These are phyloP conservation scores for Rhytidiadelphus loreus DNA, from an alignment of 225 moss, liverwort and hornwort species.

Conservation along the genomic window DNA sequence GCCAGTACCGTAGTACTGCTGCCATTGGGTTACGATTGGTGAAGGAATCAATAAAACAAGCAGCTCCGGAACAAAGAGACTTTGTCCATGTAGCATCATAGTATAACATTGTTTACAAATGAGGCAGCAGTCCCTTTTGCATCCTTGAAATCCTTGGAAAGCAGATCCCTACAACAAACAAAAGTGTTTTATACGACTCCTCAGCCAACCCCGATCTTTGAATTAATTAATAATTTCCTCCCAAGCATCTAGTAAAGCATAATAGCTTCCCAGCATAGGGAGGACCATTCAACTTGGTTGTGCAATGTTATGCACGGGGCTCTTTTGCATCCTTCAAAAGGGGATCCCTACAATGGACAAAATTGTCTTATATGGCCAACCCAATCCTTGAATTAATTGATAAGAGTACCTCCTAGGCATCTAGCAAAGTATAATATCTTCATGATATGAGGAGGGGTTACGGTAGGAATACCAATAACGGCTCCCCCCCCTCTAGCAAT, in stretches of 20 bases:
- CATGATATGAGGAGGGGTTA: too few species aligned
- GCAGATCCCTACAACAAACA: rapidly evolving
- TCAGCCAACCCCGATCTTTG: too few species aligned
- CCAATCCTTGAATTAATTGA: not conserved
- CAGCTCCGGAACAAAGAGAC: not conserved
- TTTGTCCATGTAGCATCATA: not conserved
- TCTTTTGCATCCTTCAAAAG: not conserved
- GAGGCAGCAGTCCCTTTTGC: too few species aligned
- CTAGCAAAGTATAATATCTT: too few species aligned
- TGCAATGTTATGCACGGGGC: not conserved
- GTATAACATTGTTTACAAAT: not conserved
- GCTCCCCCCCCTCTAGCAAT: too few species aligned
- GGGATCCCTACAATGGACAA: too few species aligned
- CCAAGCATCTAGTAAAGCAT: not conserved
- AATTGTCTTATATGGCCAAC: not conserved
- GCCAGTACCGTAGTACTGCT: not conserved
- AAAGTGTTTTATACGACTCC: too few species aligned
- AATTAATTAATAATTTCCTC: too few species aligned
- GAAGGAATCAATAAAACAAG: not conserved
- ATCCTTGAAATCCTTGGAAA: too few species aligned
- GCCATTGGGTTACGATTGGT: not conserved
- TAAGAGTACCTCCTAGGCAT: not conserved
- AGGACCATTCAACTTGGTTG: not conserved
- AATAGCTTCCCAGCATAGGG: rapidly evolving
- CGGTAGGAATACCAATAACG: too few species aligned